Evolutionary conservation across 2,329 filamentous ascomycete genomes (phyloP).

Genomic region (Cercospora sojina): DNA sequence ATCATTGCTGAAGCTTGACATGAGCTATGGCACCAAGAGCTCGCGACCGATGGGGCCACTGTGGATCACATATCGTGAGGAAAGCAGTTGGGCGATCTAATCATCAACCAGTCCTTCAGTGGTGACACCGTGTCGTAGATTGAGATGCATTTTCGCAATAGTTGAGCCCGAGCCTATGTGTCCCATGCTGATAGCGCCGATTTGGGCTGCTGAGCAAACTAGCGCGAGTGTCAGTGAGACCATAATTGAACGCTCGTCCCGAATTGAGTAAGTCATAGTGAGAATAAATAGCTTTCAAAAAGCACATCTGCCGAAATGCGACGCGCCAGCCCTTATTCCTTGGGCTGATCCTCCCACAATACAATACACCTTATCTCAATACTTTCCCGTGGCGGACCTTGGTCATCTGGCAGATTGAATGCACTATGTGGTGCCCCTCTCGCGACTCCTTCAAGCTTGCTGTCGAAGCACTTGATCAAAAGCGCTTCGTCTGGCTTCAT

Average conservation of each 20-base stretch:
- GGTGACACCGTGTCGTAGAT: neutral
- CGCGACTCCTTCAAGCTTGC: slow-evolving; percentile 19
- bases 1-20: neutral
- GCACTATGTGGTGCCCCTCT: slow-evolving; percentile 19
- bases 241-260: neutral
- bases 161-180: neutral
- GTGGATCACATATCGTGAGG: neutral
- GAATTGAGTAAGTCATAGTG: neutral
- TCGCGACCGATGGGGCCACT: neutral
- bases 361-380: slow-evolving; percentile 24
- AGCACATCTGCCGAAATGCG: neutral
- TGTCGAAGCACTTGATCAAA: slow-evolving; percentile 24
- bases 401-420: slow-evolving; percentile 11
- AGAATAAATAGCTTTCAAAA: neutral
- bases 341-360: slow-evolving; percentile 19
- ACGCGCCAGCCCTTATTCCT: neutral
- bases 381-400: slow-evolving; percentile 21
- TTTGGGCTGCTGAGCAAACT: neutral
- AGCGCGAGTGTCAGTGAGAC: neutral
- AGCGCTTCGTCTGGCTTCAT: slow-evolving; percentile 24
- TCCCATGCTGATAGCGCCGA: neutral
- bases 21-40: neutral
- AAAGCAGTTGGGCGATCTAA: neutral
- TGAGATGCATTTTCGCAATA: neutral
- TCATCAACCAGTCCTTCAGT: neutral